These are phyloP conservation scores for Solanum pennellii DNA, from an alignment of 257 asterid species.

Conservation along the genomic window DNA sequence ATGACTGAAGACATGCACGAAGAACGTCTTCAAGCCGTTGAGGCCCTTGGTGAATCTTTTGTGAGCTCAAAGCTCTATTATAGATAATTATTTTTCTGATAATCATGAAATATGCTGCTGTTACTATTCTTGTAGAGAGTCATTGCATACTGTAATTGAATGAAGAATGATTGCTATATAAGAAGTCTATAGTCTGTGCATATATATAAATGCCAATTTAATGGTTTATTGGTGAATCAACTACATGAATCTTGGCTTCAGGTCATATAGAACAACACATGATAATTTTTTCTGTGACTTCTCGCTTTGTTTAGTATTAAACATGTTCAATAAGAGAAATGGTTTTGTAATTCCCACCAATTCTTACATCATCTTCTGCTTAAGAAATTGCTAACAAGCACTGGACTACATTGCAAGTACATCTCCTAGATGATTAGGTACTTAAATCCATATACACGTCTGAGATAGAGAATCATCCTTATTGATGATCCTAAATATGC, in stretches of 20 bases:
- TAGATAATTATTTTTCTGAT: background rate
- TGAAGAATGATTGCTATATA: background rate
- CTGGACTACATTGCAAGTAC: background rate
- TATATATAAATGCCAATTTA: background rate
- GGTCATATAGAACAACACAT: background rate
- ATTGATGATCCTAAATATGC: background rate
- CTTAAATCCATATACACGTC: background rate
- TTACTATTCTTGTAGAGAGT: background rate
- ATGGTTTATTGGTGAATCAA: background rate
- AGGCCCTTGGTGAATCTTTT: constrained; percentile 59
- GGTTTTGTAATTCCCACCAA: background rate
- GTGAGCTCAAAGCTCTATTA: constrained; percentile 35
- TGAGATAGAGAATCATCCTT: background rate
- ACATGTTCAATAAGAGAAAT: background rate
- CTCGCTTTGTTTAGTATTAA: background rate
- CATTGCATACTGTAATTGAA: background rate
- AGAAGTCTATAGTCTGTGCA: background rate
- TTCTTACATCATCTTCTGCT: background rate
- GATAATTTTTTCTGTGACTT: background rate
- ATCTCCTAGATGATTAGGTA: background rate
- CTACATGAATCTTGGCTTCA: background rate
- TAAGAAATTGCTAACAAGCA: background rate
- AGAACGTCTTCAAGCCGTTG: constrained; percentile 80
- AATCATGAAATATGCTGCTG: background rate
- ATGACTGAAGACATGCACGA: constrained; percentile 98